These are phyloP conservation scores for Malus fusca DNA, from an alignment of 306 rosid species.

Conservation along the genomic window DNA sequence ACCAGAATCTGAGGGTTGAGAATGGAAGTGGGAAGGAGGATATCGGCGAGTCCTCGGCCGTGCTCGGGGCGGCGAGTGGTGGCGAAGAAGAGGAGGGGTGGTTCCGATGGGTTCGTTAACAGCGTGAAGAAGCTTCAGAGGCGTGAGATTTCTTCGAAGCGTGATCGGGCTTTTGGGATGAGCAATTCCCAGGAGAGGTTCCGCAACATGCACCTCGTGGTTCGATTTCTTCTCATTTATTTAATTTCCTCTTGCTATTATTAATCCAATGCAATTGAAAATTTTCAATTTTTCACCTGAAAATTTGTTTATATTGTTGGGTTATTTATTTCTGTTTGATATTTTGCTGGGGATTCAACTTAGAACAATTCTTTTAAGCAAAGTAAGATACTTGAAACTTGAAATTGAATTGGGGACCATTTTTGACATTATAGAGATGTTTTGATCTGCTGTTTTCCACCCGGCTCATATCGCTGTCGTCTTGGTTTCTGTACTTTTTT, in stretches of 20 bases:
- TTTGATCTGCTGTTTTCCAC: not conserved
- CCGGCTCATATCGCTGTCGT: not conserved
- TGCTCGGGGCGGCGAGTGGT: slow-evolving; percentile 47
- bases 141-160: slow-evolving; percentile 64
- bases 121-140: slow-evolving; percentile 58
- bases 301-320: not conserved
- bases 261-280: not conserved
- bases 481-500: not conserved
- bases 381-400: not conserved
- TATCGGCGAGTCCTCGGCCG: slow-evolving; percentile 51
- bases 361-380: not conserved
- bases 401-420: not conserved
- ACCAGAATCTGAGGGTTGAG: not conserved
- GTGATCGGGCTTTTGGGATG: slow-evolving; percentile 51
- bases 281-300: not conserved
- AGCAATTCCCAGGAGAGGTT: slow-evolving; percentile 58
- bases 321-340: not conserved
- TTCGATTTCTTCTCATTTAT: not conserved
- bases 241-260: not conserved
- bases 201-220: slow-evolving; percentile 64
- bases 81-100: slow-evolving; percentile 48
- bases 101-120: slow-evolving; percentile 25
- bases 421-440: not conserved
- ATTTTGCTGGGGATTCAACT: not conserved
- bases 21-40: slow-evolving; percentile 61